Evolutionary conservation across 2,329 filamentous ascomycete species (phyloP), one percentile per base, ranked within the genome.

Genomic region (Trichocomaceae sp.): DNA sequence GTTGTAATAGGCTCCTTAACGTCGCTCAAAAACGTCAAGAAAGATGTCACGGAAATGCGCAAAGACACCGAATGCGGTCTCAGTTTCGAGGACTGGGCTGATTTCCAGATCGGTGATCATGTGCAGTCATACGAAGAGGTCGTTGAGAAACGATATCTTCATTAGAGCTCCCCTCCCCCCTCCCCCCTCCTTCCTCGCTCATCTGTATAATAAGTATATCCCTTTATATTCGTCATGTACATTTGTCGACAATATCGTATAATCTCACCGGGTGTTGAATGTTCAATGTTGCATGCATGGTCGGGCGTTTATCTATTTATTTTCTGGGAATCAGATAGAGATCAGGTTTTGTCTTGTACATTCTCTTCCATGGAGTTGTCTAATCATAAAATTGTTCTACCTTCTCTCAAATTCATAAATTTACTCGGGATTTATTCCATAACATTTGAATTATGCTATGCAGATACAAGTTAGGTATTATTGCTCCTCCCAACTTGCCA

Each of bases 61-160:
- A 97, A 95, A 73, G 91, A 90, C 56, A 83, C 81, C n/a, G 93
- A 99, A 72, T 99, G 93, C 64, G 93, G 93, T 61, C 85, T 99
- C 61, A 84, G 83, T 51, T 92, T 99, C 64, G 83, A 86, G 2
- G 80, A 78, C 31, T 99, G 90, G 83, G 79, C 86, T 47, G 87
- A 83, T 20, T 87, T 97, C 67, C 70, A 85, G 65, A 77, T 83
- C 13, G 93, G 92, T 26, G 93, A 99, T 72, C 82, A 86, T 69
- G 81, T 99, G 58, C 93, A 97, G 75, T 85, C 84, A 33, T 95
- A 91, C 65, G 89, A 96, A 66, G 87, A 91, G 72, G 79, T 84
- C 17, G 74, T 72, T 54, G 88, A 93, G 73, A 87, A 87, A 77
- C 79, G 89, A 64, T 75, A 65, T 50, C 66, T 76, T 31, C 74